Evolutionary conservation across 768 basidiomycete species (phyloP), one percentile per base, ranked within the genome.

Genomic region (Termitomyces sp.): DNA sequence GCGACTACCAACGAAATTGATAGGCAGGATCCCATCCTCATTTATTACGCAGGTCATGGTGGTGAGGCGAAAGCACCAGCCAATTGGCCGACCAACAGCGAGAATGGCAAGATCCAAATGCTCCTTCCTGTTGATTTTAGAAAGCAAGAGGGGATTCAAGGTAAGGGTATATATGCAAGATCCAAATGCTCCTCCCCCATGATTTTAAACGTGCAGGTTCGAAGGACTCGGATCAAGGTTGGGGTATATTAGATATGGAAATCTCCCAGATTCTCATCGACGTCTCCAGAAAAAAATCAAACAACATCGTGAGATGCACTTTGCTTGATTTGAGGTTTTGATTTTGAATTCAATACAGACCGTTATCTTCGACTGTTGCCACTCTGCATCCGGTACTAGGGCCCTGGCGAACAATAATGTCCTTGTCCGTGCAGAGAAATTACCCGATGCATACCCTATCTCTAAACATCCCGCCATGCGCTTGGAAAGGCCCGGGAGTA

Each of bases 331-430:
- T 11, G 3, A 16, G 24, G 16, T 20, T 18, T 18, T n/a, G 12
- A 42, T 54, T 24, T 18, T 49, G 22, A 36, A 35, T n/a, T 16
- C 2, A 50, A 33, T 7, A 56, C 20, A 64, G 63, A 64, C 63
- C 13, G 48, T 64, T 18, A 57, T 64, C 45, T 24, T 64, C 4
- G 63, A 64, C 32, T 64, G 63, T 42, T 64, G 59, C 20, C 45
- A 51, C 22, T 59, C 62, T 11, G 53, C 51, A 13, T 51, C 50
- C 38, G 33, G 56, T 39, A 39, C 40, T 12, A n/a, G 57, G 24
- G n/a, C 11, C 13, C 1, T 12, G 13, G 3, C 8, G 18, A 12
- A 7, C 35, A 11, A 38, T 38, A 38, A 38, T 6, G 18, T 12
- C 40, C 15, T 16, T 20, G 45, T 42, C 20, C 52, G 45, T 40